These are phyloP conservation scores for Flaveria trinervia DNA, from an alignment of 129 eudicot genomes.

Conservation along the genomic window DNA sequence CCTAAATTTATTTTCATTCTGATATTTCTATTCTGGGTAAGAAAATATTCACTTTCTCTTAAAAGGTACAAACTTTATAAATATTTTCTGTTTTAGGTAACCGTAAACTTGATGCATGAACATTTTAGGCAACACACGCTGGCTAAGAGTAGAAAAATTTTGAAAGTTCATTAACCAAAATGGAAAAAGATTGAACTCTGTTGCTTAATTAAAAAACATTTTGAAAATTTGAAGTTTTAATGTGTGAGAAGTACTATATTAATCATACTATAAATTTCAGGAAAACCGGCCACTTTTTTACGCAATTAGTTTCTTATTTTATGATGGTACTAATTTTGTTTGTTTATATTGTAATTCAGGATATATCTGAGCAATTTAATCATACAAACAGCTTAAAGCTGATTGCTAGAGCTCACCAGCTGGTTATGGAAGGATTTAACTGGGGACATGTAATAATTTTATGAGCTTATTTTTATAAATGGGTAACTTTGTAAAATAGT, in stretches of 20 bases:
- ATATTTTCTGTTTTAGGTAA: neutral
- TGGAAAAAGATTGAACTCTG: neutral
- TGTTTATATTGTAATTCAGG: conserved; percentile 45
- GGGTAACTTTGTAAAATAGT: too few relatives aligned
- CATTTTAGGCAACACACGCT: neutral
- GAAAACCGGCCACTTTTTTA: neutral
- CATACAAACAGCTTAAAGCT: conserved; percentile 83
- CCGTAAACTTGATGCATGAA: neutral
- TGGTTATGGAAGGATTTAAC: conserved; percentile 96
- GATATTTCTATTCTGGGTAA: neutral
- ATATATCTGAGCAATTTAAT: conserved; percentile 90
- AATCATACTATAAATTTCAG: neutral
- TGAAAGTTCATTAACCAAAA: neutral
- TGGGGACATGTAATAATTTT: conserved; percentile 79
- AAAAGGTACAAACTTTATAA: neutral
- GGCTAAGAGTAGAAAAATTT: too few relatives aligned
- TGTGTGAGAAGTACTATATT: conserved; percentile 40
- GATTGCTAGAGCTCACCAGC: conserved; percentile 96
- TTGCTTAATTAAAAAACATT: neutral
- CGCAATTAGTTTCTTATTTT: neutral
- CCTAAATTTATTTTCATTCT: neutral
- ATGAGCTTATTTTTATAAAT: neutral
- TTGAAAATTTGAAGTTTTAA: neutral
- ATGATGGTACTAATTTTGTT: neutral
- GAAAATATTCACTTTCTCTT: neutral